These are phyloP conservation scores for Cyathus striatus DNA, from an alignment of 768 basidiomycete species.

Conservation along the genomic window DNA sequence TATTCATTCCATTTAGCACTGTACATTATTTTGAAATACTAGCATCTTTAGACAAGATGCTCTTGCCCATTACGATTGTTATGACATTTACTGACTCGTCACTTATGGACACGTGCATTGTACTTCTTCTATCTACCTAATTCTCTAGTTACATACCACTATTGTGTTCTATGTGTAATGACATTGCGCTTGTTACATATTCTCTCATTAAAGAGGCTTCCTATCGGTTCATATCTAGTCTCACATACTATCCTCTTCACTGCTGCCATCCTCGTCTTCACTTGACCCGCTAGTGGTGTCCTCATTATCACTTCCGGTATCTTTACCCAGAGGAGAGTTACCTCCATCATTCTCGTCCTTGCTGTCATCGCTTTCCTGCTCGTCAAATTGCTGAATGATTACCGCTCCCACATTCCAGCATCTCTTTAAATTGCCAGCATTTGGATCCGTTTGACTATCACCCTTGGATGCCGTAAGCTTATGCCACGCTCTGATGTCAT, in stretches of 20 bases:
- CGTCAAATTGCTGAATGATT: constrained; percentile 80
- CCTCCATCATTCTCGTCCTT: constrained; percentile 18
- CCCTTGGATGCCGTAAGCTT: constrained; percentile 49
- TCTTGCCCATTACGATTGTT: constrained; percentile 1
- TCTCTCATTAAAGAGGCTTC: no score
- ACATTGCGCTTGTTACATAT: no score
- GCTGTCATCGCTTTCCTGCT: constrained; percentile 54
- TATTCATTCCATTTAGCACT: constrained; percentile 41
- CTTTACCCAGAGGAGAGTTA: constrained; percentile 4
- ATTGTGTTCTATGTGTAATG: no score
- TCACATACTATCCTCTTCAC: background rate
- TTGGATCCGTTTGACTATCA: constrained; percentile 33
- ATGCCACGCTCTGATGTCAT: constrained; percentile 89
- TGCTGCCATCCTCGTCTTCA: constrained; percentile 7
- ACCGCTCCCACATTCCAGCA: constrained; percentile 66
- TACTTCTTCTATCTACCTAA: background rate
- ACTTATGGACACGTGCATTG: background rate
- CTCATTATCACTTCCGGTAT: constrained; percentile 8
- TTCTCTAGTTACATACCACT: background rate
- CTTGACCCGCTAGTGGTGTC: constrained; percentile 1
- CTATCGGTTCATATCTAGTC: no score
- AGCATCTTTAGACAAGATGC: constrained; percentile 12
- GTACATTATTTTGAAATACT: constrained; percentile 81
- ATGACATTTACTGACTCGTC: no score
- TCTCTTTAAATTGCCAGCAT: constrained; percentile 54